A percentile compares a stretch with the other conserved stretches of the same genome.
Conservation (phyloP, 352 stramenopile species). For the Pythium rishiriense region DNA sequence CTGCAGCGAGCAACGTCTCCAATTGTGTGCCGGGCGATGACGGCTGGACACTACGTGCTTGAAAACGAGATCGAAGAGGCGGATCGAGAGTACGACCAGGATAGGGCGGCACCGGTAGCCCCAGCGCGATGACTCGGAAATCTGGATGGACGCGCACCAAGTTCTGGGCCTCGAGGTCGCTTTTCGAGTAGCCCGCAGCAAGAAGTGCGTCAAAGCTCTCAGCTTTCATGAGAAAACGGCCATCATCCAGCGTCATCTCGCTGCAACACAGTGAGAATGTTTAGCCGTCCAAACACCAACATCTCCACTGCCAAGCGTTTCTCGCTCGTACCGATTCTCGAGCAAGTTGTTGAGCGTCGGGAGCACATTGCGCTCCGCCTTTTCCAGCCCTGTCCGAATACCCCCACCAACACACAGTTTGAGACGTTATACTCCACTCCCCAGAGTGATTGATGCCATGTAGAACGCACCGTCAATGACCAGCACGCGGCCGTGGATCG, state of each 20-base stretch:
- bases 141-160: slow-evolving; percentile 87
- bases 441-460: no score
- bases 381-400: slow-evolving; percentile 83
- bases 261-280: slow-evolving; percentile 25
- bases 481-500: slow-evolving; percentile 91
- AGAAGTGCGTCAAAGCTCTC: slow-evolving; percentile 77
- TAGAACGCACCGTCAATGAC: slow-evolving; percentile 84
- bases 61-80: slow-evolving; percentile 85
- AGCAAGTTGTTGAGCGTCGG: slow-evolving; percentile 98
- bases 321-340: slow-evolving; percentile 91
- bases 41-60: slow-evolving; percentile 68
- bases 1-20: slow-evolving; percentile 46
- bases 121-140: slow-evolving; percentile 94
- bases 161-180: slow-evolving; percentile 55
- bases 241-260: slow-evolving; percentile 95
- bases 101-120: slow-evolving; percentile 85
- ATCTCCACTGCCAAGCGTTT: no score
- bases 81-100: slow-evolving; percentile 83
- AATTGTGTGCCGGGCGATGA: slow-evolving; percentile 65
- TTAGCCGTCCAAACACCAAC: neutral
- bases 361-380: slow-evolving; percentile 95
- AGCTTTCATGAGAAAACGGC: slow-evolving; percentile 90
- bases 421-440: no score
- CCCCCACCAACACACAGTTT: neutral
- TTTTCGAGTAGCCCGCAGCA: slow-evolving; percentile 46